Base-by-base conservation (phyloP, 208 protist species). In the Acanthamoeba royreba region DNA sequence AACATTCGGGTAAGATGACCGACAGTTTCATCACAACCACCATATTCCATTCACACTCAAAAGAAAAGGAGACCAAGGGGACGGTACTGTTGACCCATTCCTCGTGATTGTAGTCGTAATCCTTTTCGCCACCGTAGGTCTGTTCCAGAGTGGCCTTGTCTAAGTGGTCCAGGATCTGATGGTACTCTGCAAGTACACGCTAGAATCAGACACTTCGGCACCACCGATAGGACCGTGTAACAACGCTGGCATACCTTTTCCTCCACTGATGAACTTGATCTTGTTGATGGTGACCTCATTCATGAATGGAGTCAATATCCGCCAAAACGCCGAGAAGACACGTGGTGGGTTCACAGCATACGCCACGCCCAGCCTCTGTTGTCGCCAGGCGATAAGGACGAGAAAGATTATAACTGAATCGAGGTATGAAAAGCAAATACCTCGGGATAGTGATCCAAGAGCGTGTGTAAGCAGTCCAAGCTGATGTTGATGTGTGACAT, bases 401-500 rank as follows among this genome's bases (percentile, higher is more conserved):
- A n/a, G n/a, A n/a, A n/a, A n/a, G n/a, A n/a, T n/a, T n/a, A n/a
- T n/a, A n/a, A n/a, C n/a, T n/a, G n/a, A n/a, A n/a, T n/a, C n/a
- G n/a, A n/a, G n/a, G n/a, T n/a, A n/a, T n/a, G n/a, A n/a, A n/a
- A n/a, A n/a, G n/a, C n/a, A n/a, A n/a, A n/a, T n/a, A 74, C 63
- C 63, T 86, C 77, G 42, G 77, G 77, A 19, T 86, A 86, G 42
- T 86, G 77, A 28, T 86, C 53, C 43, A 43, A n/a, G 43, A 86
- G 77, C 25, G 46, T 86, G 77, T 55, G 77, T 19, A 86, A 45
- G 8, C 40, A 47, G 8, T 86, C 77, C 45, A 58, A 25, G 19
- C 77, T 86, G 77, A 86, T 55, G 77, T 86, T 86, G 77, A 86
- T 55, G 77, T 86, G 40, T 7, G 63, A 74, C 63, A 74, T 74